phyloP scores from a whole-genome alignment of 495 filamentous ascomycete genomes.

The Neurospora sp. region DNA sequence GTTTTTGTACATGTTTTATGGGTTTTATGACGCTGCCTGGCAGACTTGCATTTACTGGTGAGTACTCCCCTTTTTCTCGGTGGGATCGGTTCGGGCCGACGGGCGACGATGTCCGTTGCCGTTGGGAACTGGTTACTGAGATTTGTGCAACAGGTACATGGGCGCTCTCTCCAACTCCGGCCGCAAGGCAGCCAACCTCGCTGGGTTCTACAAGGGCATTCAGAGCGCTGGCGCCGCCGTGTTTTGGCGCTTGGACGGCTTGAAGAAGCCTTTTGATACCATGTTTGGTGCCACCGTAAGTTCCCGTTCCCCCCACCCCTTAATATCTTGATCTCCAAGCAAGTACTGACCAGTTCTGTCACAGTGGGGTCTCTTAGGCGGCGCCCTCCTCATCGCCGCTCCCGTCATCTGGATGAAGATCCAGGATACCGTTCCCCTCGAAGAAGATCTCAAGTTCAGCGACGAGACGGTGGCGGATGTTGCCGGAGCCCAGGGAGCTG shows the following conservation, averaged over 20 bases:
- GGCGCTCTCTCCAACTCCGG: conserved; percentile 84
- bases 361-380: conserved; percentile 65
- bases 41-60: conserved; percentile 84
- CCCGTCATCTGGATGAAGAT: conserved; percentile 74
- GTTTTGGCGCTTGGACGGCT: conserved; percentile 68
- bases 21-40: conserved; percentile 81
- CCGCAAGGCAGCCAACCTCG: conserved; percentile 84
- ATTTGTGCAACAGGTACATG: conserved; percentile 57
- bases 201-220: conserved; percentile 93
- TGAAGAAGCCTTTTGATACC: conserved; percentile 51
- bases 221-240: conserved; percentile 90
- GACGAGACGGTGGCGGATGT: conserved; percentile 71
- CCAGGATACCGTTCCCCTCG: conserved; percentile 58
- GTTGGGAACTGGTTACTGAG: conserved; percentile 4
- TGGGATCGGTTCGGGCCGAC: fast-evolving
- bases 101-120: not conserved
- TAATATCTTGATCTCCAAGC: too few species aligned
- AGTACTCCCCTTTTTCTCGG: conserved; percentile 13
- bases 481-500: not conserved
- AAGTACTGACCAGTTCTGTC: not conserved
- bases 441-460: conserved; percentile 73
- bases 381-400: conserved; percentile 60
- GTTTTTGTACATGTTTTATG: conserved; percentile 91
- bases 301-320: too few species aligned
- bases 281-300: conserved; percentile 44